phyloP scores from a whole-genome alignment of 2,329 filamentous ascomycete species.

The Apiospora rasikravindrae region DNA sequence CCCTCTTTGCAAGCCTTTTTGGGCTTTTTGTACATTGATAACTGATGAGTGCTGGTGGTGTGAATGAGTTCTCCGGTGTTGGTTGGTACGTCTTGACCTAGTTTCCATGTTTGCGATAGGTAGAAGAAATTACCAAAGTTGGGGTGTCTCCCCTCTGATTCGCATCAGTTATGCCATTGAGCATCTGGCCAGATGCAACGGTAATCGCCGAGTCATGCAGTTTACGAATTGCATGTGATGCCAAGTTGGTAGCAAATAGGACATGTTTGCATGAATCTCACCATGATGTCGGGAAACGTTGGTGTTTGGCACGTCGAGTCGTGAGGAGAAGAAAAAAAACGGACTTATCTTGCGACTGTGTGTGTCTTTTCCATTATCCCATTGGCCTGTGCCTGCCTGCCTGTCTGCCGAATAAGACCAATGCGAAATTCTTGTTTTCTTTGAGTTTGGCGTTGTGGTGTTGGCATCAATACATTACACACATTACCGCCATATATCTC shows the following conservation, averaged over 20 bases:
- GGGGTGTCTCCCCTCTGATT: neutral
- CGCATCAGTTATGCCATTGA: neutral
- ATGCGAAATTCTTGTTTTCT: neutral
- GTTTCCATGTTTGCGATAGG: neutral
- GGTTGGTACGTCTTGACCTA: neutral
- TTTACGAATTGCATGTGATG: neutral
- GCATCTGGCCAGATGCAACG: neutral
- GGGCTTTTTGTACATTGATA: neutral
- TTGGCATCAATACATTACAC: neutral
- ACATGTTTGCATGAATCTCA: neutral
- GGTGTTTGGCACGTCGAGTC: neutral
- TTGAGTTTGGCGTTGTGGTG: neutral
- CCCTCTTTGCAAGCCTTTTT: neutral
- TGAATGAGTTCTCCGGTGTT: neutral
- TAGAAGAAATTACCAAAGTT: neutral
- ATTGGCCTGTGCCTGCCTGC: neutral
- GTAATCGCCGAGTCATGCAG: neutral
- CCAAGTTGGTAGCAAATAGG: neutral
- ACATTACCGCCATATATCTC: neutral
- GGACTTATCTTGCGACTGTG: neutral
- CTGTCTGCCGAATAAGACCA: neutral
- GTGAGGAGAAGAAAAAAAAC: neutral
- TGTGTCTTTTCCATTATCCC: neutral
- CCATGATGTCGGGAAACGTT: neutral
- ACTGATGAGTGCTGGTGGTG: neutral